A percentile compares a stretch with the other conserved stretches of the same genome.
Conservation (phyloP, 768 basidiomycete genomes). For the Pholiota conissans region DNA sequence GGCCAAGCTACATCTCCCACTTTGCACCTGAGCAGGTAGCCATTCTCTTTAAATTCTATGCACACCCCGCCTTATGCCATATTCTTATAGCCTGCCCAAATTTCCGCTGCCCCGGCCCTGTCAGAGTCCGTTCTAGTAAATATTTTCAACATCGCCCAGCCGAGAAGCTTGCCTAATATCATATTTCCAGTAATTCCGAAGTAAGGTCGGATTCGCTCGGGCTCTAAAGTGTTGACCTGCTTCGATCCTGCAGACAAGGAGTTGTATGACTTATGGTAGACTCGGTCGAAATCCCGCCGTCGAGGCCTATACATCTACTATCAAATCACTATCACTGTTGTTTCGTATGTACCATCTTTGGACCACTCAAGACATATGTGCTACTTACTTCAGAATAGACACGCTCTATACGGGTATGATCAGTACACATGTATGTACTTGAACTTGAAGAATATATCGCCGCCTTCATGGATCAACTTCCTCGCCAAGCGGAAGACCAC, state of each 20-base stretch:
- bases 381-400: too few relatives aligned
- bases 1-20: neutral
- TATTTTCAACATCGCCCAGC: neutral
- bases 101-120: constrained; percentile 34
- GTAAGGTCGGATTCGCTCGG: constrained; percentile 65
- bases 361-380: too few relatives aligned
- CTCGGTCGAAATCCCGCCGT: constrained; percentile 34
- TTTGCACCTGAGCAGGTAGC: neutral
- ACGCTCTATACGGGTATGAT: too few relatives aligned
- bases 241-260: constrained; percentile 79
- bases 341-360: too few relatives aligned
- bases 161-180: neutral
- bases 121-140: constrained; percentile 27
- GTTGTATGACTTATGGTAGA: constrained; percentile 77
- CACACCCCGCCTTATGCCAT: neutral
- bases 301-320: too few relatives aligned
- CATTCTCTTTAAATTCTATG: neutral
- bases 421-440: too few relatives aligned
- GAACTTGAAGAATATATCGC: too few relatives aligned
- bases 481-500: neutral
- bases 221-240: constrained; percentile 66
- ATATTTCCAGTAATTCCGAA: too few relatives aligned
- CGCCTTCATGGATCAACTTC: too few relatives aligned
- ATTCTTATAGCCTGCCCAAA: constrained; percentile 2
- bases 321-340: too few relatives aligned